These are phyloP conservation scores for Hylodesmum podocarpum DNA, from an alignment of 306 rosid species.

Conservation along the genomic window DNA sequence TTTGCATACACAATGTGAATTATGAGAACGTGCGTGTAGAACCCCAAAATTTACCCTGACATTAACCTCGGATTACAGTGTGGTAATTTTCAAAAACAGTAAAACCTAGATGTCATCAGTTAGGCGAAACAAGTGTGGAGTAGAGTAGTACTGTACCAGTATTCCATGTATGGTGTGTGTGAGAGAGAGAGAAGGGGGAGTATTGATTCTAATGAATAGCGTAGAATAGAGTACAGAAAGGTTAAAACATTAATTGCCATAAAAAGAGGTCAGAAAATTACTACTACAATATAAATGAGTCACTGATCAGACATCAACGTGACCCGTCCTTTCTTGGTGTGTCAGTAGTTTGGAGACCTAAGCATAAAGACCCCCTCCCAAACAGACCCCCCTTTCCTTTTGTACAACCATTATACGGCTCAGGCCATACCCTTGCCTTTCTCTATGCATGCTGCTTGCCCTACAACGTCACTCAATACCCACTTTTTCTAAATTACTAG, in stretches of 20 bases:
- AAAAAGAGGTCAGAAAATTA: constrained; percentile 21
- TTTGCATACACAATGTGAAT: not conserved
- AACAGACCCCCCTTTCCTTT: not conserved
- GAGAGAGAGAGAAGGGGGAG: too few relatives aligned
- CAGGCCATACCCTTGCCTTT: not conserved
- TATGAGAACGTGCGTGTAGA: constrained; percentile 9
- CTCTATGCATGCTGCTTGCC: not conserved
- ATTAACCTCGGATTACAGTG: constrained; percentile 43
- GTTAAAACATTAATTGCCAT: constrained; percentile 29
- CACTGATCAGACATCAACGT: constrained; percentile 35
- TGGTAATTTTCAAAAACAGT: constrained; percentile 34
- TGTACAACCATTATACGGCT: not conserved
- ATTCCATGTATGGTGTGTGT: constrained; percentile 15
- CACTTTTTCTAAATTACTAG: too few relatives aligned
- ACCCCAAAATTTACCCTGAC: constrained; percentile 13
- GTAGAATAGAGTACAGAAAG: constrained; percentile 28
- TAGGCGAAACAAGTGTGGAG: not conserved
- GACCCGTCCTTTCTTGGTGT: constrained; percentile 42
- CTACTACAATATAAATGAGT: constrained; percentile 3
- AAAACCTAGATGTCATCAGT: constrained; percentile 25
- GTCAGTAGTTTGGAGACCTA: constrained; percentile 54
- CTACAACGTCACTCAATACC: not conserved
- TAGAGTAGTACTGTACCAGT: constrained; percentile 1
- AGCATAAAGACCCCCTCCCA: constrained; percentile 7
- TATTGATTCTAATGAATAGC: too few relatives aligned